phyloP scores from a whole-genome alignment of 768 basidiomycete genomes.

The Scleroderma citrinum region DNA sequence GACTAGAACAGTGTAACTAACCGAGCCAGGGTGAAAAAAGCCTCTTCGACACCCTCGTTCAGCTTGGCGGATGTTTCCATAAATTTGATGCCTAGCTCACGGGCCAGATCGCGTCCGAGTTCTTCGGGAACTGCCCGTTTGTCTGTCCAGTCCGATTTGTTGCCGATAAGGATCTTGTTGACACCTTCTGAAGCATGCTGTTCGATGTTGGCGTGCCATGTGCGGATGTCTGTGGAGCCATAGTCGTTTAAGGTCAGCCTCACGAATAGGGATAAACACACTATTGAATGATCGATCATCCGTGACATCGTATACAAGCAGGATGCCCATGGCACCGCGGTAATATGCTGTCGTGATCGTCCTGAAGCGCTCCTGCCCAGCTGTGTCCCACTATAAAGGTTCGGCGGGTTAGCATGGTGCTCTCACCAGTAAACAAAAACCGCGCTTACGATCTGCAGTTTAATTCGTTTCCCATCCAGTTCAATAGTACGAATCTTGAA shows the following conservation, averaged over 20 bases:
- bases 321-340: constrained; percentile 97
- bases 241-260: neutral
- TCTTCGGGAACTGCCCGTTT: constrained; percentile 89
- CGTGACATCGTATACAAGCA: constrained; percentile 96
- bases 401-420: neutral
- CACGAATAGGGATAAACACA: constrained; percentile 37
- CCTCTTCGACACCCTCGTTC: constrained; percentile 97
- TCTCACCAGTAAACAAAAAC: neutral
- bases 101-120: constrained; percentile 87
- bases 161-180: constrained; percentile 98
- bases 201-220: constrained; percentile 97
- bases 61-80: constrained; percentile 98
- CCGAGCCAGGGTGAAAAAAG: constrained; percentile 96
- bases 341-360: constrained; percentile 99
- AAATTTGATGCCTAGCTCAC: constrained; percentile 92
- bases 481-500: constrained; percentile 99
- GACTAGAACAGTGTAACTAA: constrained; percentile 41
- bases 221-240: constrained; percentile 75
- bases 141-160: constrained; percentile 98
- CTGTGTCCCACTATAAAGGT: constrained; percentile 89
- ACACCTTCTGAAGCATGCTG: constrained; percentile 98
- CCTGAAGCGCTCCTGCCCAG: constrained; percentile 97
- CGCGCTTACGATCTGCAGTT: constrained; percentile 83
- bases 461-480: constrained; percentile 95
- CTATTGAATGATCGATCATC: constrained; percentile 95